Conservation (phyloP, 2,329 filamentous ascomycete genomes). For the Acrodontium crateriforme region DNA sequence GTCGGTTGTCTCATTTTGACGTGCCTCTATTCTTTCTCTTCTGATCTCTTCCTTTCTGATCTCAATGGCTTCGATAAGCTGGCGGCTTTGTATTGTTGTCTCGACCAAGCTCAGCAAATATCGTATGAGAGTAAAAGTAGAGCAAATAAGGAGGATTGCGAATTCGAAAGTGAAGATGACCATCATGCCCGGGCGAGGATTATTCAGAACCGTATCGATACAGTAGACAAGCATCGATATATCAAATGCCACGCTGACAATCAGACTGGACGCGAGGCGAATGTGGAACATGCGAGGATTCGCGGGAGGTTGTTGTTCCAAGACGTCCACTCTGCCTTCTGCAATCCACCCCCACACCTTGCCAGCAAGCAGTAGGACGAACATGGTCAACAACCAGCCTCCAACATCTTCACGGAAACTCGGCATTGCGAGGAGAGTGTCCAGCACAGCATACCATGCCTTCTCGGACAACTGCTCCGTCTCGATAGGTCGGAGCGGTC, state of each 20-base stretch:
- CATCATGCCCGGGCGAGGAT: constrained; percentile 96
- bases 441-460: constrained; percentile 94
- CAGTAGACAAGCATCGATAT: constrained; percentile 68
- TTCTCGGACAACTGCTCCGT: constrained; percentile 95
- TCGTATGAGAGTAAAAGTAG: constrained; percentile 61
- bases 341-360: constrained; percentile 99
- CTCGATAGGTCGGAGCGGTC: constrained; percentile 79
- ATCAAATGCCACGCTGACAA: constrained; percentile 69
- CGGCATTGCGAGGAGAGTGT: constrained; percentile 95
- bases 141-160: constrained; percentile 69
- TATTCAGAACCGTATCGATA: constrained; percentile 66
- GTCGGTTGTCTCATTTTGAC: constrained; percentile 24
- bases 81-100: constrained; percentile 56
- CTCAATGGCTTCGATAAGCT: constrained; percentile 56
- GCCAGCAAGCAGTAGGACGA: constrained; percentile 77
- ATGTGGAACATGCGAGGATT: constrained; percentile 82
- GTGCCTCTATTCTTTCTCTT: constrained; percentile 34
- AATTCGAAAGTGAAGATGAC: constrained; percentile 99
- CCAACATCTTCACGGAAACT: constrained; percentile 94
- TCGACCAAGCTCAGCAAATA: constrained; percentile 72
- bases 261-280: constrained; percentile 63
- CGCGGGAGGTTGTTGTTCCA: constrained; percentile 87
- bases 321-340: constrained; percentile 80
- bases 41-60: constrained; percentile 56
- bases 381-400: constrained; percentile 92